Evolutionary conservation across 352 stramenopile species (phyloP), one percentile per base, ranked within the genome.

Genomic region (Hyaloperonospora arabidopsidis): DNA sequence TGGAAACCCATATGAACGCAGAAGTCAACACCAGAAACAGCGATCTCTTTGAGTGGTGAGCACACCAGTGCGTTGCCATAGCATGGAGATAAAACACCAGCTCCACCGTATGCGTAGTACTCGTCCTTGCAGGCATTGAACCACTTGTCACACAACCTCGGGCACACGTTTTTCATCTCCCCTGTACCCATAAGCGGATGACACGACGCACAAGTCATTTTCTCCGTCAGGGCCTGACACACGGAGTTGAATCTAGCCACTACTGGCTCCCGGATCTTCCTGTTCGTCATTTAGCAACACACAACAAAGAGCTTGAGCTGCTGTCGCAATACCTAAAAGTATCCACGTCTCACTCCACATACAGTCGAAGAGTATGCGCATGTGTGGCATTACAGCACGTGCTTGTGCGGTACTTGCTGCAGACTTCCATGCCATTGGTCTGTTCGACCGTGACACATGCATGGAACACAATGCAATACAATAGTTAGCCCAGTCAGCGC

Each of bases 51-150:
- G 10, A 93, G 68, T 3, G 70, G 80, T 29, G 83, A 93, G 54
- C 83, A 93, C 34, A 93, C 70, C 36, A 93, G 63, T 14, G 83
- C 80, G 41, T 93, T 89, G 39, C 83, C 83, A 49, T 89, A 93
- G 64, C 83, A 93, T 45, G 83, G 83, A 46, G 67, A 59, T 44
- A 93, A 65, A 15, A 72, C 72, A 7, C 79, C 79, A 4, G 74
- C 57, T 17, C 67, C 74, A n/a, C 65, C 59, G 45, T 86, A 82
- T 28, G 78, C 69, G 52, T 93, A 93, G 52, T 74, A 93, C 51
- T 93, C 83, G 34, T 70, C 56, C 49, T 82, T 74, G 55, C 83
- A 93, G 49, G 80, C 71, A 11, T 70, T 61, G 45, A 59, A 88
- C 83, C 83, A 93, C 17, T 87, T 79, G 38, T 84, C 67, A 49